Evolutionary conservation across 2,329 filamentous ascomycete species (phyloP).

Genomic region (Fusarium ambrosium): DNA sequence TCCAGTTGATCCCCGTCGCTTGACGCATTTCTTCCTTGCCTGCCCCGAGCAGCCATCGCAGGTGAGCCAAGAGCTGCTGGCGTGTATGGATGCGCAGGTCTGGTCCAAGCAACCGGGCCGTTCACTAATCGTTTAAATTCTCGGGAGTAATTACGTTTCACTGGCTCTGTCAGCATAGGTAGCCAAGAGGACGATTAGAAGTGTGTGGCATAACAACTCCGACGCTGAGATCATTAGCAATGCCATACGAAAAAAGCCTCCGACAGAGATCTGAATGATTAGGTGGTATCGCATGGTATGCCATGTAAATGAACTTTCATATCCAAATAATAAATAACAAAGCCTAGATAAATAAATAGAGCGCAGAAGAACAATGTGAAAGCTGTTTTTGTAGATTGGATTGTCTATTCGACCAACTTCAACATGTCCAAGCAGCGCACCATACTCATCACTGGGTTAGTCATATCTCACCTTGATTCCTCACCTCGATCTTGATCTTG

Average conservation of each 20-base stretch:
- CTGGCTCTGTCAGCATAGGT: neutral
- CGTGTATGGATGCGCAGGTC: conserved; percentile 1
- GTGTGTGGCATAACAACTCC: conserved; percentile 1
- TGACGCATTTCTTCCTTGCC: conserved; percentile 4
- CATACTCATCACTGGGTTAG: conserved; percentile 27
- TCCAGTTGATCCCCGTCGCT: conserved; percentile 11
- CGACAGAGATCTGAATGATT: neutral
- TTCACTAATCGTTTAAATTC: neutral
- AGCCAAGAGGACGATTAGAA: neutral
- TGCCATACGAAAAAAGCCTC: neutral
- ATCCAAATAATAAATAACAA: neutral
- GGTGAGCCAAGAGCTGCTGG: neutral
- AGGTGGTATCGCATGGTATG: neutral
- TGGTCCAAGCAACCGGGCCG: neutral
- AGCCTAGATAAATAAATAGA: neutral
- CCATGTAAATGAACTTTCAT: neutral
- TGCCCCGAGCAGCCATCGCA: conserved; percentile 1
- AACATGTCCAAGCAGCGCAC: conserved; percentile 10
- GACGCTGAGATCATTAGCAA: neutral
- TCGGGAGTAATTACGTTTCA: neutral
- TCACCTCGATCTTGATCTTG: neutral
- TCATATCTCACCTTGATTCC: neutral
- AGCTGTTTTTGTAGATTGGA: too few species aligned
- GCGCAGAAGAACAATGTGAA: neutral
- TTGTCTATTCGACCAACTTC: neutral